Percentiles rank a stretch among this genome's conserved stretches.
Conservation (phyloP, 2,329 filamentous ascomycete species). For the Trichoderma gracile region DNA sequence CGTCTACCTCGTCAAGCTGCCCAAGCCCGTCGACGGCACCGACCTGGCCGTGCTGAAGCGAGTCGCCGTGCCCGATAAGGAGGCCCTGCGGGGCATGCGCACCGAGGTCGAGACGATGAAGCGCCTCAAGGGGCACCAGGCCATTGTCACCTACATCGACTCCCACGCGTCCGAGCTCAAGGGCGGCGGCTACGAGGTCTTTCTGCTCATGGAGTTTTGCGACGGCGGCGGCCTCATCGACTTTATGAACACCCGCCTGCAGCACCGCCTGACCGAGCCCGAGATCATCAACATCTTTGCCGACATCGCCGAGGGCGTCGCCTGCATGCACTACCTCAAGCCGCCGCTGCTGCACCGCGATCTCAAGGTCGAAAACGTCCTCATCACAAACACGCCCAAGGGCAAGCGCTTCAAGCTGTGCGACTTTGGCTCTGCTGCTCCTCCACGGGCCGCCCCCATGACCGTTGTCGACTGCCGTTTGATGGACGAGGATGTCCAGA, state of each 20-base stretch:
- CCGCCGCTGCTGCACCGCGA: constrained; percentile 90
- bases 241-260: constrained; percentile 98
- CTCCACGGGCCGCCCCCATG: constrained; percentile 79
- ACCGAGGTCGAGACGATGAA: constrained; percentile 99
- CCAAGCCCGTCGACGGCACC: constrained; percentile 72
- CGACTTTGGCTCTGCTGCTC: constrained; percentile 92
- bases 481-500: constrained; percentile 95
- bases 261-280: constrained; percentile 94
- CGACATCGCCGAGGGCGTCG: constrained; percentile 92
- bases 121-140: constrained; percentile 91
- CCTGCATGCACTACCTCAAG: constrained; percentile 98
- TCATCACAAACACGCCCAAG: constrained; percentile 72
- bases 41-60: constrained; percentile 87
- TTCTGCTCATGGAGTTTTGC: constrained; percentile 97
- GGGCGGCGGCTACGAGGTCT: constrained; percentile 94
- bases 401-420: constrained; percentile 88
- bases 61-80: constrained; percentile 95
- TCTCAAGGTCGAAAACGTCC: constrained; percentile 95
- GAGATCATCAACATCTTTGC: constrained; percentile 97
- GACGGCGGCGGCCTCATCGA: constrained; percentile 93
- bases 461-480: constrained; percentile 85
- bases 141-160: constrained; percentile 98
- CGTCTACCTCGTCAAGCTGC: constrained; percentile 91
- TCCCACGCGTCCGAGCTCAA: constrained; percentile 94
- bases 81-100: constrained; percentile 90